These are phyloP conservation scores for Saccharum hybrid DNA, from an alignment of 202 grass and related monocot species.

Conservation along the genomic window DNA sequence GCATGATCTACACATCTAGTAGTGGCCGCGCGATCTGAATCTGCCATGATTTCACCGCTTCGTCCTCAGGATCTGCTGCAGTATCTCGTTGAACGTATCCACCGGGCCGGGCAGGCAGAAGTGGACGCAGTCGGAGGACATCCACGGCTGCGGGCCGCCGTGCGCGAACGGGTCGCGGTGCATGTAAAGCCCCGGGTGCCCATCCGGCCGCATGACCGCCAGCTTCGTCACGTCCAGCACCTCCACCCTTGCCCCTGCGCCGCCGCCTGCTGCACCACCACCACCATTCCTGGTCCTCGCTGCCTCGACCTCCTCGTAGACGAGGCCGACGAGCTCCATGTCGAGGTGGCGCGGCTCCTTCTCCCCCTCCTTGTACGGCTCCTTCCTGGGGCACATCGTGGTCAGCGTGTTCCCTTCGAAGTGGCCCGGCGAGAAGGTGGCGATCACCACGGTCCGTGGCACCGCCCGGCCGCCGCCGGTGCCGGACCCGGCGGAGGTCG, in stretches of 20 bases:
- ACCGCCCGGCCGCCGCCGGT: too few species aligned
- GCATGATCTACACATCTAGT: neutral
- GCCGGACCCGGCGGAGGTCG: neutral
- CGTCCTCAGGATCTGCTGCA: slow-evolving; percentile 26
- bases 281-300: neutral
- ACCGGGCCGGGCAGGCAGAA: slow-evolving; percentile 53
- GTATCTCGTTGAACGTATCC: slow-evolving; percentile 57
- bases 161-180: slow-evolving; percentile 36
- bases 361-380: slow-evolving; percentile 49
- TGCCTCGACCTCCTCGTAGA: slow-evolving; percentile 35
- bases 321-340: slow-evolving; percentile 22
- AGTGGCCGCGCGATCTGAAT: neutral
- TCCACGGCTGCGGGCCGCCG: neutral
- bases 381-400: slow-evolving; percentile 41
- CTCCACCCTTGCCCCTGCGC: slow-evolving; percentile 11
- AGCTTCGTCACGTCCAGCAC: slow-evolving; percentile 58
- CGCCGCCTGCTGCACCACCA: slow-evolving; percentile 27
- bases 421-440: slow-evolving; percentile 47
- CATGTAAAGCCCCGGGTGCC: slow-evolving; percentile 48
- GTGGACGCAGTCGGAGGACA: slow-evolving; percentile 48
- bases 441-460: slow-evolving; percentile 29
- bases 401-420: slow-evolving; percentile 45
- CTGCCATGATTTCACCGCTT: neutral
- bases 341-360: neutral
- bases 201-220: slow-evolving; percentile 46